phyloP scores from a whole-genome alignment of 176 grass and related monocot genomes.

The Triticum turgidum region DNA sequence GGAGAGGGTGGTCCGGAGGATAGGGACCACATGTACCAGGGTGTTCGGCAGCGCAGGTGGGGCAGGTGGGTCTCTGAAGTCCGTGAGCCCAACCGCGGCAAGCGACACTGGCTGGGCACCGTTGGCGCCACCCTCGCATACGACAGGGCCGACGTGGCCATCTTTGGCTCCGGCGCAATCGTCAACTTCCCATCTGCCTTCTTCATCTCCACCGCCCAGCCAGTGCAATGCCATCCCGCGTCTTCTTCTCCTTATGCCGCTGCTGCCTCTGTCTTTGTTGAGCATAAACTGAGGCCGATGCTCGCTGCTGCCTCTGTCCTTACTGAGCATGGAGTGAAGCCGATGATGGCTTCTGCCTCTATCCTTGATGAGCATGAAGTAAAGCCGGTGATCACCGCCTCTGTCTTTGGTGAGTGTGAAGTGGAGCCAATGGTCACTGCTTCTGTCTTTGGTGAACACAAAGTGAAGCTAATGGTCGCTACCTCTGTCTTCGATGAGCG shows the following conservation, averaged over 20 bases:
- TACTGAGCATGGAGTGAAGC: background rate
- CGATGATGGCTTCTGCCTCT: background rate
- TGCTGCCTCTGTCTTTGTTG: background rate
- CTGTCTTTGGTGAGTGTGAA: background rate
- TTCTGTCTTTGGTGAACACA: background rate
- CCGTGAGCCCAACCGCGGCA: conserved; percentile 42
- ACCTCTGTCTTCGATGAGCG: background rate
- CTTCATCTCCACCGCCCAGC: background rate
- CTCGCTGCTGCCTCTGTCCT: background rate
- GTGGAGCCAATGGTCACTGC: background rate
- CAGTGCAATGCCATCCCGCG: background rate
- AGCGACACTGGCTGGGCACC: conserved; percentile 69
- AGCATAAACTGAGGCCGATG: conserved; percentile 22
- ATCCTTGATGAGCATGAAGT: background rate
- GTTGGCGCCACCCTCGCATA: conserved; percentile 59
- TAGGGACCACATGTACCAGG: conserved; percentile 44
- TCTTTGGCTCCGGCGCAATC: conserved; percentile 29
- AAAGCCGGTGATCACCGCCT: background rate
- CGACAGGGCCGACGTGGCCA: conserved; percentile 49
- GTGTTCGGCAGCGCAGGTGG: conserved; percentile 65
- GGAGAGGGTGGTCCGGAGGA: conserved; percentile 40
- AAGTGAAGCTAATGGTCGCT: background rate
- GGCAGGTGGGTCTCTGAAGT: conserved; percentile 78
- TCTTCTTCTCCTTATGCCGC: background rate
- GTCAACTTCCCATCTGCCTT: conserved; percentile 42